Base-by-base conservation (phyloP, 345 rosid species). In the Psidium friedrichsthalianum region DNA sequence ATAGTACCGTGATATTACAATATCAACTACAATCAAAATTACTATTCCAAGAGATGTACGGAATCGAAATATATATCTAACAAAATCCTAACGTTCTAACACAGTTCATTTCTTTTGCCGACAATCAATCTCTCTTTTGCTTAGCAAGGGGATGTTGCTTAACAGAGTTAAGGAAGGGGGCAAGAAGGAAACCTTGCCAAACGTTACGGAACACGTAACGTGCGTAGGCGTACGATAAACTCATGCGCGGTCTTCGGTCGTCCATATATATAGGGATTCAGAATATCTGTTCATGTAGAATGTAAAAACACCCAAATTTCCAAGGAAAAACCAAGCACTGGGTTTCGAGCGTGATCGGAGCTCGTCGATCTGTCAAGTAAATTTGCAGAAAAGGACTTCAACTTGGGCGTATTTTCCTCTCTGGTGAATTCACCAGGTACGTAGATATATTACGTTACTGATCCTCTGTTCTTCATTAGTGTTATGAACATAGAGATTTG, bases 171-270 rank as follows among this genome's bases (percentile, higher is more conserved):
- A 61, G 8, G 40, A 6, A 49, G 51, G 11, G 51, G 36, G 36
- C 10, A 61, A 14, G 21, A 0, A 61, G 21, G 40, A 18, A 6
- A 36, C 11, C 15, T 15, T 0, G 11, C 74, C 74, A 61, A 59
- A 29, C 22, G 22, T 29, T 61, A 15, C 0, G 8, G 11, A 29
- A 8, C 22, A 8, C 25, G 3, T 8, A 69, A 69, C 13, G 3
- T 5, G 2, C 2, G 3, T 0, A 16, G 24, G 13, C 12, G 0
- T 0, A 36, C 24, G 24, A 10, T 3, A 18, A 18, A 64, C 13
- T 64, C 24, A 18, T 32, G 78, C 78, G 6, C 44, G 36, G 12
- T 29, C 22, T 64, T 9, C 22, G 44, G 6, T 5, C 44, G 2
- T 14, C 11, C 51, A 14, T 53, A 8, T 36, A 36, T 64, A 15